These are phyloP conservation scores for Blastomyces parvus DNA, from an alignment of 2,329 filamentous ascomycete species.

Conservation along the genomic window DNA sequence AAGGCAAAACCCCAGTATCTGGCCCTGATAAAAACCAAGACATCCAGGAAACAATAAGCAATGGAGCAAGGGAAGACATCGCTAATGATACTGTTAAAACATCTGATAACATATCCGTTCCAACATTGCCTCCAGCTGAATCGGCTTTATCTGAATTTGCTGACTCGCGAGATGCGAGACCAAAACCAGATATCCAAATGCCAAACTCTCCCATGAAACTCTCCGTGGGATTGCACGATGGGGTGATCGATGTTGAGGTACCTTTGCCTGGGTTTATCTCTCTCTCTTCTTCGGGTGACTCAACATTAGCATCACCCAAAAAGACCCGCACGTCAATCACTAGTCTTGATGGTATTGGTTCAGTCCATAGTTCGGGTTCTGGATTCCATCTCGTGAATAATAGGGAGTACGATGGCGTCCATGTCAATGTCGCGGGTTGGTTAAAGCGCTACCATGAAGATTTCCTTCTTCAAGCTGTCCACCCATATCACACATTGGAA, in stretches of 20 bases:
- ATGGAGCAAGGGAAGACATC: constrained; percentile 11
- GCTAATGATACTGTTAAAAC: constrained; percentile 19
- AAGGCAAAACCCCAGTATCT: background rate
- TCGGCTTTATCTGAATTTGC: constrained; percentile 16
- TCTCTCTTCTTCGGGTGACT: constrained; percentile 39
- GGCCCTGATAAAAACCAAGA: background rate
- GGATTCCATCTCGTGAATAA: constrained; percentile 23
- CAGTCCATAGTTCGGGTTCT: constrained; percentile 31
- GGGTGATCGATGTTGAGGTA: constrained; percentile 52
- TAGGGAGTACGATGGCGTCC: constrained; percentile 38
- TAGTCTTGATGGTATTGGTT: constrained; percentile 43
- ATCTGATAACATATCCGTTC: constrained; percentile 31
- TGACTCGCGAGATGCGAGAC: constrained; percentile 23
- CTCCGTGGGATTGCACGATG: constrained; percentile 46
- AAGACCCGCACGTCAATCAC: constrained; percentile 41
- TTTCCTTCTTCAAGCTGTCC: constrained; percentile 50
- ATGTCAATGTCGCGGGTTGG: constrained; percentile 49
- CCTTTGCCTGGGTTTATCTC: constrained; percentile 45
- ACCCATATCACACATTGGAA: constrained; percentile 44
- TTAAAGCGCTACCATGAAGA: constrained; percentile 49
- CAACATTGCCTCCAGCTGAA: constrained; percentile 19
- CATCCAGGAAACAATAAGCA: background rate
- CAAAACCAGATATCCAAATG: constrained; percentile 21
- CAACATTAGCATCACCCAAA: constrained; percentile 35
- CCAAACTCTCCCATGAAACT: constrained; percentile 43